Percentiles rank a stretch among this genome's conserved stretches.
These are phyloP conservation scores for Heimioporus punctisporus DNA, from an alignment of 1,284 basidiomycete species.

Conservation along the genomic window DNA sequence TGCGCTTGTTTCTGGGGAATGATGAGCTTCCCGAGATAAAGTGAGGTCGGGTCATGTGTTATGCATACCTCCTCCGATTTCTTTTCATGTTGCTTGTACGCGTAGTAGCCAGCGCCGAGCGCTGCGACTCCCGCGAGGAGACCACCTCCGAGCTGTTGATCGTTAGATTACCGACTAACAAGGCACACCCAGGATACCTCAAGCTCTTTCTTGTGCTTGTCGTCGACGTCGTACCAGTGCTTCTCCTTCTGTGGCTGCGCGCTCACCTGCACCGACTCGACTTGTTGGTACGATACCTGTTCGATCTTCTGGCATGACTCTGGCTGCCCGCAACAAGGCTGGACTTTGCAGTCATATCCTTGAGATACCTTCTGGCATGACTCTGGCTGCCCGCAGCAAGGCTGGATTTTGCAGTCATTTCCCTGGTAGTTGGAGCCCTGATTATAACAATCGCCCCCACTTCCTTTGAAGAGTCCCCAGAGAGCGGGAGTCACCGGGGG, in stretches of 20 bases:
- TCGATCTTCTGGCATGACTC: constrained; percentile 24
- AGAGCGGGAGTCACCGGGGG: constrained; percentile 63
- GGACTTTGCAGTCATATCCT: constrained; percentile 14
- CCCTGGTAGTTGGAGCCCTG: too few relatives aligned
- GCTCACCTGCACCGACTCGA: too few relatives aligned
- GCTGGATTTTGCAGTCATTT: constrained; percentile 16
- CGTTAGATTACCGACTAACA: constrained; percentile 2
- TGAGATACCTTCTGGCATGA: constrained; percentile 25
- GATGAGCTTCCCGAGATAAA: neutral
- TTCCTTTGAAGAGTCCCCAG: constrained; percentile 56
- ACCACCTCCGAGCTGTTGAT: constrained; percentile 62
- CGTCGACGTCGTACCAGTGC: constrained; percentile 58
- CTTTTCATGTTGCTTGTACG: constrained; percentile 50
- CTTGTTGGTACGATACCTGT: constrained; percentile 37
- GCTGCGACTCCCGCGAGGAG: constrained; percentile 53
- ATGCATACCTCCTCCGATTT: constrained; percentile 40
- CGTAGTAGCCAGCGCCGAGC: constrained; percentile 52
- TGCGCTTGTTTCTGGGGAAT: constrained; percentile 49
- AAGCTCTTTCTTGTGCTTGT: constrained; percentile 57
- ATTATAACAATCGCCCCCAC: too few relatives aligned
- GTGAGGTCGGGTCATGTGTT: neutral
- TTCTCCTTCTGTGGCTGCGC: constrained; percentile 51
- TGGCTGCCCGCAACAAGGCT: constrained; percentile 33
- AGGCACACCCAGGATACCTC: constrained; percentile 40
- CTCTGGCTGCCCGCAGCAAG: constrained; percentile 33